Percentiles rank a stretch among this genome's conserved stretches.
Conservation (phyloP, 257 asterid genomes). For the Ilex aquifolium region DNA sequence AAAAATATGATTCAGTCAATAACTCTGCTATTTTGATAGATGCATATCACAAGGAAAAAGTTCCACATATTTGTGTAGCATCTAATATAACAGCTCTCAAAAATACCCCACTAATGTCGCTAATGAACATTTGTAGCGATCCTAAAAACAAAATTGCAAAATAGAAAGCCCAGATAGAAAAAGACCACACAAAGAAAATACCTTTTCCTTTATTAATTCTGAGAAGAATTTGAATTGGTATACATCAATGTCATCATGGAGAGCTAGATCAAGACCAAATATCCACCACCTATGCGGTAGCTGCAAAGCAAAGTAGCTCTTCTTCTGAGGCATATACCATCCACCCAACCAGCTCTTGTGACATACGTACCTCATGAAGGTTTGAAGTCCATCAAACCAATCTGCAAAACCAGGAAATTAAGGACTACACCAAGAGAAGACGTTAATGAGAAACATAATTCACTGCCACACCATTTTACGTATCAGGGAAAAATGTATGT, state of each 20-base stretch:
- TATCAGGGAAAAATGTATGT: not conserved
- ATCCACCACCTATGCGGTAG: conserved; percentile 98
- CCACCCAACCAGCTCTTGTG: conserved; percentile 99
- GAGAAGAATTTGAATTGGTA: conserved; percentile 93
- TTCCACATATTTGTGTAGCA: too few relatives aligned
- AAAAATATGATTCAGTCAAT: too few relatives aligned
- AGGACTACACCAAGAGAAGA: not conserved
- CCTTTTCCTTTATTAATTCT: conserved; percentile 82
- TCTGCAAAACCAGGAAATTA: conserved; percentile 39
- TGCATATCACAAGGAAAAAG: too few relatives aligned
- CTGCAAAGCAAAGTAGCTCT: conserved; percentile 95
- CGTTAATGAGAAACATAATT: too few relatives aligned
- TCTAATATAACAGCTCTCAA: too few relatives aligned
- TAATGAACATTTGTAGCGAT: not conserved
- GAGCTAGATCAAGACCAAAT: conserved; percentile 97
- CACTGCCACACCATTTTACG: not conserved
- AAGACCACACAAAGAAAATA: conserved; percentile 14
- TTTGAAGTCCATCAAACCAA: conserved; percentile 99
- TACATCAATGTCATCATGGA: conserved; percentile 85
- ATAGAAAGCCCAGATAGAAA: not conserved
- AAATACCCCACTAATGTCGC: too few relatives aligned
- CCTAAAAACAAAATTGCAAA: conserved; percentile 1
- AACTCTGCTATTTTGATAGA: too few relatives aligned
- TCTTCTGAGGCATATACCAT: conserved; percentile 99
- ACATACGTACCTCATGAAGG: conserved; percentile 94